These are phyloP conservation scores for Punica granatum DNA, from an alignment of 345 rosid species.

Conservation along the genomic window DNA sequence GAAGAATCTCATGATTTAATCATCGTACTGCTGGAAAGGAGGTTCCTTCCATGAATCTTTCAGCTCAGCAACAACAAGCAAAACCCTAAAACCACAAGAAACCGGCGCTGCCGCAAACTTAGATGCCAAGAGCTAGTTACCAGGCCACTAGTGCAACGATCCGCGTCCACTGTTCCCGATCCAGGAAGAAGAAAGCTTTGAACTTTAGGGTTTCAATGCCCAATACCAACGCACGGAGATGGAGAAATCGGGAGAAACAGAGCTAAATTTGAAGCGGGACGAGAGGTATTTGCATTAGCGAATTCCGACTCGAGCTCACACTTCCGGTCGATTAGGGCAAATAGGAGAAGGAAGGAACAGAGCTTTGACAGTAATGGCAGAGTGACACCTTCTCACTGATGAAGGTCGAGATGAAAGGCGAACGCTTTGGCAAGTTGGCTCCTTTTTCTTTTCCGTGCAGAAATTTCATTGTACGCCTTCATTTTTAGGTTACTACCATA, in stretches of 20 bases:
- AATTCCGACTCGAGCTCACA: background rate
- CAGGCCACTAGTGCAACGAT: background rate
- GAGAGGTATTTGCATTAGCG: background rate
- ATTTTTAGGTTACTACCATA: background rate
- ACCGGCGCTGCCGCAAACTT: background rate
- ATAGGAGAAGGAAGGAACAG: background rate
- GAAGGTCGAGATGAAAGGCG: background rate
- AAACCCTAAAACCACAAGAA: background rate
- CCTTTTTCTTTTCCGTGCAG: background rate
- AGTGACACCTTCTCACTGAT: background rate
- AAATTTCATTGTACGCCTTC: background rate
- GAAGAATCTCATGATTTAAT: background rate
- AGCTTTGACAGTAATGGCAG: background rate
- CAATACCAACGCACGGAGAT: background rate
- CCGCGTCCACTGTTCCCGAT: background rate
- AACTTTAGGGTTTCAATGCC: background rate
- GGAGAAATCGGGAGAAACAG: background rate
- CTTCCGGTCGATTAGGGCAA: background rate
- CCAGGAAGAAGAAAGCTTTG: background rate
- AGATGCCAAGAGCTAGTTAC: background rate
- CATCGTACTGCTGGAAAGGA: background rate
- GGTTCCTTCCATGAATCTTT: background rate
- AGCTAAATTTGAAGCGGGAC: background rate
- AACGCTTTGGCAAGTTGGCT: too few relatives aligned
- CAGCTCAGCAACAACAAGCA: background rate